These are phyloP conservation scores for Zelopaecilomyces penicillatus DNA, from an alignment of 2,329 filamentous ascomycete genomes.

Conservation along the genomic window DNA sequence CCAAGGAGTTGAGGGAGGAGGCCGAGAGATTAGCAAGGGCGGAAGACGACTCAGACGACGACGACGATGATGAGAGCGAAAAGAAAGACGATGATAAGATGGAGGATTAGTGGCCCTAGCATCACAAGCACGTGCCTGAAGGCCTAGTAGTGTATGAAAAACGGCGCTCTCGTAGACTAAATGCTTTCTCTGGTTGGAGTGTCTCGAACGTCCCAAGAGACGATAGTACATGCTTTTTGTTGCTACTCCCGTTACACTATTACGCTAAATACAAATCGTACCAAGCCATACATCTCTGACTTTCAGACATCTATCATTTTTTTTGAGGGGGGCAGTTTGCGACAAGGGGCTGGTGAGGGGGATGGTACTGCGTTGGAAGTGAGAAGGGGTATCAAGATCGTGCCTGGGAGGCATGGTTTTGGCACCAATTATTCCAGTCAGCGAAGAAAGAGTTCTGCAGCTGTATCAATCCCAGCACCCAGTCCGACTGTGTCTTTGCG, in stretches of 20 bases:
- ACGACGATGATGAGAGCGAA: constrained; percentile 53
- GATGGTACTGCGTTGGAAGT: too few species aligned
- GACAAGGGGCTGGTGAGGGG: too few species aligned
- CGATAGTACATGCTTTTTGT: too few species aligned
- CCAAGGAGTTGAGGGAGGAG: constrained; percentile 81
- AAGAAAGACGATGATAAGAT: constrained; percentile 68
- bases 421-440: constrained; percentile 69
- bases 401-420: constrained; percentile 35
- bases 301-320: too few species aligned
- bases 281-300: too few species aligned
- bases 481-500: constrained; percentile 47
- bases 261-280: too few species aligned
- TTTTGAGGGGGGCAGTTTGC: too few species aligned
- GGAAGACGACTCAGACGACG: constrained; percentile 78
- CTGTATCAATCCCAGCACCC: constrained; percentile 49
- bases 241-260: too few species aligned
- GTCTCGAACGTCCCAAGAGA: background rate
- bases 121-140: too few species aligned
- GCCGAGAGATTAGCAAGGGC: constrained; percentile 90
- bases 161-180: constrained; percentile 21
- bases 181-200: constrained; percentile 20
- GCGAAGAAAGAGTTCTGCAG: constrained; percentile 59
- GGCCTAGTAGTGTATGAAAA: too few species aligned
- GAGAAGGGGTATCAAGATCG: constrained; percentile 12
- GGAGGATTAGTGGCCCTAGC: constrained; percentile 59